Percentiles rank a stretch among this genome's conserved stretches.
These are phyloP conservation scores for Casuarina cunninghamiana DNA, from an alignment of 306 rosid genomes.

Conservation along the genomic window DNA sequence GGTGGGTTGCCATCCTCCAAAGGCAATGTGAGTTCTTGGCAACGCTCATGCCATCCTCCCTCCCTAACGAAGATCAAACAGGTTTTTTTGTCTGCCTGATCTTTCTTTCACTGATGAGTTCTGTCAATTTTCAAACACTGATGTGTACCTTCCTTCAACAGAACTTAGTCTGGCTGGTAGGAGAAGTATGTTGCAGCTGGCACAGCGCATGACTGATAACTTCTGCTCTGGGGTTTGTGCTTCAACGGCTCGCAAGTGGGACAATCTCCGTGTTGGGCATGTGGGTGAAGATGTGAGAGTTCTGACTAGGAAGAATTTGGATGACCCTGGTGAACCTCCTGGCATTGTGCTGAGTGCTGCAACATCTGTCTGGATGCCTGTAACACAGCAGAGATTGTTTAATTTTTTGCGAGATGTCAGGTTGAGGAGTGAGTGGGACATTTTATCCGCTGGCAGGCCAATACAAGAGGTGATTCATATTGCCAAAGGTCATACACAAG, in stretches of 20 bases:
- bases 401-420: constrained; percentile 56
- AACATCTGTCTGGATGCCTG: constrained; percentile 75
- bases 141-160: constrained; percentile 22
- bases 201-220: constrained; percentile 69
- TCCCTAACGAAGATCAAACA: constrained; percentile 47
- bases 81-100: constrained; percentile 33
- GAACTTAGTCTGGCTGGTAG: constrained; percentile 45
- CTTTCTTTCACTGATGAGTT: constrained; percentile 12
- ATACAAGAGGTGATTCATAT: constrained; percentile 62
- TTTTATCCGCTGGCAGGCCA: constrained; percentile 46
- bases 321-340: constrained; percentile 58
- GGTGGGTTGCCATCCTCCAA: constrained; percentile 85
- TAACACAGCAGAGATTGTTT: constrained; percentile 55
- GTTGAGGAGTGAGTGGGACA: constrained; percentile 70
- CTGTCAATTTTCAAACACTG: constrained; percentile 23
- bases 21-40: constrained; percentile 73
- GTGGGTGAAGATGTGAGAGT: constrained; percentile 57
- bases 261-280: constrained; percentile 38
- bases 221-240: constrained; percentile 72
- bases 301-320: constrained; percentile 51
- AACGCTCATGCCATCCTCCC: constrained; percentile 46
- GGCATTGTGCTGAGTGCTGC: constrained; percentile 76
- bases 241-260: constrained; percentile 60
- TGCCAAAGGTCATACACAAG: constrained; percentile 54
- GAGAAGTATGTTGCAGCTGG: constrained; percentile 64